Evolutionary conservation across 2,329 filamentous ascomycete genomes (phyloP).

Genomic region (Diaporthe sp.): DNA sequence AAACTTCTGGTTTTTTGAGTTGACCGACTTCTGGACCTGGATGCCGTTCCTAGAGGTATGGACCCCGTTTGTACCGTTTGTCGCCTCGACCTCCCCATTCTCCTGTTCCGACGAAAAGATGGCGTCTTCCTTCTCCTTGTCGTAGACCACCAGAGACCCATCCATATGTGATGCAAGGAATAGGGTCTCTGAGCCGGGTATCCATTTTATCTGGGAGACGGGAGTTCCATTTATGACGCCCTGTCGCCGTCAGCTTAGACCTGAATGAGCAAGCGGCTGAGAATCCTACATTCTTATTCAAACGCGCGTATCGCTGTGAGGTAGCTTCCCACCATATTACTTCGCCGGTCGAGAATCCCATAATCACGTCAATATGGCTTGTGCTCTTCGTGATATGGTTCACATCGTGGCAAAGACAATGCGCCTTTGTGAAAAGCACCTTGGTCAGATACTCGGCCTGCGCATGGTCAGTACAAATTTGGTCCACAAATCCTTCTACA

Average conservation of each 20-base stretch:
- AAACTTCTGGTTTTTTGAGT: slow-evolving; percentile 91
- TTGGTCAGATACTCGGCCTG: slow-evolving; percentile 93
- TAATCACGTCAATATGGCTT: slow-evolving; percentile 88
- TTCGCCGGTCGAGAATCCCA: slow-evolving; percentile 97
- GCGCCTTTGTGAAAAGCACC: slow-evolving; percentile 95
- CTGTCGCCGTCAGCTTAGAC: slow-evolving; percentile 55
- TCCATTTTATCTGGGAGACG: slow-evolving; percentile 90
- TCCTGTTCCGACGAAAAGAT: slow-evolving; percentile 81
- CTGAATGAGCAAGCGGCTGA: not conserved
- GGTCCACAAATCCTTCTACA: not conserved
- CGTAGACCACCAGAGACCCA: slow-evolving; percentile 91
- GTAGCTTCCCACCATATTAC: slow-evolving; percentile 99
- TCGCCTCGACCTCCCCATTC: slow-evolving; percentile 74
- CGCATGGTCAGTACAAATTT: slow-evolving; percentile 45
- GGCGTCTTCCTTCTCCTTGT: slow-evolving; percentile 96
- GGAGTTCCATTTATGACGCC: slow-evolving; percentile 89
- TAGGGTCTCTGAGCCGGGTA: slow-evolving; percentile 92
- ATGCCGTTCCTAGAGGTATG: slow-evolving; percentile 62
- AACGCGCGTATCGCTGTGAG: slow-evolving; percentile 91
- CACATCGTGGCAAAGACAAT: slow-evolving; percentile 94
- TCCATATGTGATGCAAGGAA: slow-evolving; percentile 95
- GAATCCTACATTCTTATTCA: slow-evolving; percentile 90
- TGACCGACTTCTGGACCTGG: slow-evolving; percentile 88
- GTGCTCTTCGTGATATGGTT: slow-evolving; percentile 85
- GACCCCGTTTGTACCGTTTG: slow-evolving; percentile 51